Percentiles rank a stretch among this genome's conserved stretches.
Conservation (phyloP, 1,139 yeast species). For the Nakaseomyces nivariensis region DNA sequence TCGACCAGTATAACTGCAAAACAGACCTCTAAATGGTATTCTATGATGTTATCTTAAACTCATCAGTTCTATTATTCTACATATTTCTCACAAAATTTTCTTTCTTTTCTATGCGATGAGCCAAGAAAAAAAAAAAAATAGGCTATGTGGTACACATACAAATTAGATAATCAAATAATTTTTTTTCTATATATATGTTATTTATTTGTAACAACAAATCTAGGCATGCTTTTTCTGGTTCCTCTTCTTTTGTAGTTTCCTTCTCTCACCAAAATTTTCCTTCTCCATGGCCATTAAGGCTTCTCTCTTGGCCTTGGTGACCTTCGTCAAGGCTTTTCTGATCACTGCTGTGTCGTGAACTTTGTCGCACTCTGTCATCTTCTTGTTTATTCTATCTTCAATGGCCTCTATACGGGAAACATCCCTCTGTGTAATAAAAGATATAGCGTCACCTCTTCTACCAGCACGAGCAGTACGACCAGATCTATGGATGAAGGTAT, state of each 20-base stretch:
- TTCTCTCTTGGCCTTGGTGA: conserved; percentile 80
- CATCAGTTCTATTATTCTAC: too few relatives aligned
- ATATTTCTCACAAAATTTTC: too few relatives aligned
- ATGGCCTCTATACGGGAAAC: conserved; percentile 73
- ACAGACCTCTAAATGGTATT: too few relatives aligned
- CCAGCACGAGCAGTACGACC: conserved; percentile 99
- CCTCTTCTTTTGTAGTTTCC: conserved; percentile 45
- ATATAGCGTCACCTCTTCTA: conserved; percentile 56
- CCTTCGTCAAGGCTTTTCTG: conserved; percentile 53
- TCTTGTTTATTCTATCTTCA: conserved; percentile 71
- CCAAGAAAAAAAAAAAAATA: too few relatives aligned
- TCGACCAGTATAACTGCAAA: neutral
- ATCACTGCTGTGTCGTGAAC: conserved; percentile 71
- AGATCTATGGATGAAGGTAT: conserved; percentile 93
- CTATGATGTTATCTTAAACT: too few relatives aligned
- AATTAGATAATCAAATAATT: neutral
- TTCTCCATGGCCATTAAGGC: conserved; percentile 89
- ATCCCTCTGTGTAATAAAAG: conserved; percentile 79
- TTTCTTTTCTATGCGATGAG: too few relatives aligned
- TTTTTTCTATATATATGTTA: neutral
- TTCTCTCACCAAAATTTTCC: conserved; percentile 75
- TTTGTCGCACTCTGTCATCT: conserved; percentile 62
- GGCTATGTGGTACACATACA: too few relatives aligned
- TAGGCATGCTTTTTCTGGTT: conserved; percentile 9
- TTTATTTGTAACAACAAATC: neutral